Base-by-base conservation (phyloP, 2,329 filamentous ascomycete genomes). In the Fusarium stilboides region DNA sequence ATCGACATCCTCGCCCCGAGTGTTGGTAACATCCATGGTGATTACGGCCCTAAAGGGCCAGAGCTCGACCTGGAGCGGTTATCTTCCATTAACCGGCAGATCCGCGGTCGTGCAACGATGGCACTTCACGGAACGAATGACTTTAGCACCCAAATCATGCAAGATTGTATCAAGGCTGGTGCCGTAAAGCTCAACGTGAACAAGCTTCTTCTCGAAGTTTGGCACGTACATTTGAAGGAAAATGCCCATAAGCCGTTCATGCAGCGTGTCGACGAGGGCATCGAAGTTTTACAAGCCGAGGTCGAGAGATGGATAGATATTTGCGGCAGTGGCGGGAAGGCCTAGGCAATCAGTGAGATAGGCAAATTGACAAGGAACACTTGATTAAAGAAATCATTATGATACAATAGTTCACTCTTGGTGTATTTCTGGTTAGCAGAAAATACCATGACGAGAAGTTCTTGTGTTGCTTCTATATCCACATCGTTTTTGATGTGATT, bases 11-110 rank as follows among this genome's bases (percentile, higher is more conserved):
- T 94, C 15, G 92, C 92, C 4, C 91, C 92, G 1, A 89, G 90
- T 2, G 91, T 94, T 77, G 92, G 91, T 5, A 94, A 94, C 72
- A 89, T 94, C 43, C 92, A 94, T 78, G 91, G 92, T 9, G 87
- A 90, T 71, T 94, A 94, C 77, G 91, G 91, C 0, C 85, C 87
- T 0, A 79, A 86, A 15, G 91, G 91, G 0, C 87, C 89, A 24
- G 82, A 85, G 75, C 77, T 91, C 19, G 89, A 92, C 73, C 91
- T 66, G 19, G 12, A 39, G 8, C 52, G 81, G 4, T 78, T 88
- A 5, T 75, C 80, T n/a, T 76, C 72, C 19, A 83, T 77, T 24
- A 17, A 45, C 15, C 17, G 67, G 15, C 68, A 72, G 37, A 62
- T 68, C 78, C 76, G 77, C 2, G 79, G 79, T 2, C 79, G 82